Conservation (phyloP, 768 basidiomycete genomes). For the Boletus pseudopeckii region DNA sequence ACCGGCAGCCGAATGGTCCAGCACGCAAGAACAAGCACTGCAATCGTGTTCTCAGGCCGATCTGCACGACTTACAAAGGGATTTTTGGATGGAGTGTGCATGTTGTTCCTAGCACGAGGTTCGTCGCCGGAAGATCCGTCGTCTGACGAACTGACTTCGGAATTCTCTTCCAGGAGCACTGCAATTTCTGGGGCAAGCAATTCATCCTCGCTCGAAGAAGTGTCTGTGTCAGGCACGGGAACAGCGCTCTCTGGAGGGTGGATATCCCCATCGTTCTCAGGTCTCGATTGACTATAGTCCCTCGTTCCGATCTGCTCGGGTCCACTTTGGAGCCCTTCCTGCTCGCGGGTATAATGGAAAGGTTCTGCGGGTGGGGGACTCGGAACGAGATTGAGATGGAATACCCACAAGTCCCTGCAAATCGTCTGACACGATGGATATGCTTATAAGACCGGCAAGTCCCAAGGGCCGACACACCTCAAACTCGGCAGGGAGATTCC, state of each 20-base stretch:
- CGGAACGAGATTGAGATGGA: constrained; percentile 63
- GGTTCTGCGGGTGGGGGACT: constrained; percentile 62
- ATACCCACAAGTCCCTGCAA: constrained; percentile 79
- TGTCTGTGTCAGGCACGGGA: constrained; percentile 3
- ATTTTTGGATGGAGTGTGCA: constrained; percentile 5
- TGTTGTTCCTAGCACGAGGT: constrained; percentile 3
- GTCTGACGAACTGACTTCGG: constrained; percentile 33
- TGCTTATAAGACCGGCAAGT: background rate
- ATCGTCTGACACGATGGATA: constrained; percentile 44
- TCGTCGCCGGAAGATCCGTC: constrained; percentile 23
- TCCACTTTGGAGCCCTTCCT: constrained; percentile 18
- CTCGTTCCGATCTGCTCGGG: constrained; percentile 1
- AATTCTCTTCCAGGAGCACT: constrained; percentile 39
- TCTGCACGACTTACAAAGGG: constrained; percentile 32
- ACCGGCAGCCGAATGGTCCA: constrained; percentile 80
- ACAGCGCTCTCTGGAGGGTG: constrained; percentile 9
- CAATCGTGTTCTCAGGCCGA: constrained; percentile 50
- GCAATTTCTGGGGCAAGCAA: constrained; percentile 35
- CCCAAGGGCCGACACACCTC: constrained; percentile 50
- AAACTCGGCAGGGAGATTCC: constrained; percentile 76
- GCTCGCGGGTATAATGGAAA: constrained; percentile 44
- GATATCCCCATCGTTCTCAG: constrained; percentile 17
- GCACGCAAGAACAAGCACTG: constrained; percentile 69
- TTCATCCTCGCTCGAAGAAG: constrained; percentile 23
- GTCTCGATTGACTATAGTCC: constrained; percentile 2